Conservation (phyloP, 2,329 filamentous ascomycete genomes). For the Aspergillus fructus region DNA sequence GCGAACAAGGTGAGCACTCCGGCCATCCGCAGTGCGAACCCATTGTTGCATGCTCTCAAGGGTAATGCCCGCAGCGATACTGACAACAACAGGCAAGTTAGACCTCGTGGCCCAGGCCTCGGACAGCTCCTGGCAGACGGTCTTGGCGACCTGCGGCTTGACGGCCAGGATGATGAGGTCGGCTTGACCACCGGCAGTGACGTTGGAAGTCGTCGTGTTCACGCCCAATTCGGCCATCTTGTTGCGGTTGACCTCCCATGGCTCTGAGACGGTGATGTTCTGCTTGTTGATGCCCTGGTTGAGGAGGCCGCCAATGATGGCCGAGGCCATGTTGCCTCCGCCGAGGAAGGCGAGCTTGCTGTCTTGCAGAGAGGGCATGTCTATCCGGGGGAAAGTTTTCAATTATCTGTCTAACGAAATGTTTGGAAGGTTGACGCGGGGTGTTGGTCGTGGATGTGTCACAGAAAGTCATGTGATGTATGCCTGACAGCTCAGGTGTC, state of each 20-base stretch:
- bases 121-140: constrained; percentile 33
- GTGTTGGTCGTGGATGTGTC: neutral
- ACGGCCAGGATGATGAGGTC: constrained; percentile 35
- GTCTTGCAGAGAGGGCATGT: constrained; percentile 25
- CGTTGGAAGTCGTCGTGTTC: constrained; percentile 31
- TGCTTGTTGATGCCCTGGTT: constrained; percentile 27
- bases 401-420: no score
- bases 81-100: constrained; percentile 31
- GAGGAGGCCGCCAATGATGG: constrained; percentile 34
- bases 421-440: neutral
- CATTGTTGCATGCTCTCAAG: constrained; percentile 30
- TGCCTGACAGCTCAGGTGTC: neutral
- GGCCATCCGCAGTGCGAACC: constrained; percentile 26
- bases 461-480: neutral
- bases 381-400: no score
- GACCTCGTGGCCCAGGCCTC: constrained; percentile 25
- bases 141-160: constrained; percentile 35
- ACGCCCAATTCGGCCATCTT: constrained; percentile 33
- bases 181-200: constrained; percentile 26
- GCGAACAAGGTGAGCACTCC: constrained; percentile 29
- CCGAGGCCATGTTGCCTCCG: constrained; percentile 39
- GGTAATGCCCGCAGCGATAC: constrained; percentile 36
- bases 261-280: constrained; percentile 36
- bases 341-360: constrained; percentile 38
- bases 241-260: constrained; percentile 36